Conservation (phyloP, 208 protist genomes). For the Wallacemonas sp. region DNA sequence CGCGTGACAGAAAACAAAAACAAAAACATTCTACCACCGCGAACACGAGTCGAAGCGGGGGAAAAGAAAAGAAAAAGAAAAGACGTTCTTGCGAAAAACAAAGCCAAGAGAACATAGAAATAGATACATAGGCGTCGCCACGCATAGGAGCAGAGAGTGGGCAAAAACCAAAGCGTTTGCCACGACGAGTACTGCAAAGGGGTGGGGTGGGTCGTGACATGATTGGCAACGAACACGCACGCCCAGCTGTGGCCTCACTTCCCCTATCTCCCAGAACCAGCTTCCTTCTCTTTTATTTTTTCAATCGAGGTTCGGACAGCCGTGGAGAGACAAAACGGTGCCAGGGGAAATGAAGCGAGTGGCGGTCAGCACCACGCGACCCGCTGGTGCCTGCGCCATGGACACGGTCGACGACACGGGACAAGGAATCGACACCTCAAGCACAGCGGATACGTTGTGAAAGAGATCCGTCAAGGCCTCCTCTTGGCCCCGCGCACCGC, state of each 20-base stretch:
- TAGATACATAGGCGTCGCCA: too few species aligned
- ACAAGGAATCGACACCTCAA: background rate
- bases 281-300: background rate
- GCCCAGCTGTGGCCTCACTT: background rate
- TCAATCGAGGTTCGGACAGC: background rate
- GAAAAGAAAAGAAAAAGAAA: background rate
- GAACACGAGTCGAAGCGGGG: too few species aligned
- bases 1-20: too few species aligned
- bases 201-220: too few species aligned
- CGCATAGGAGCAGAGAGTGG: too few species aligned
- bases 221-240: background rate
- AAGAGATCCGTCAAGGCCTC: background rate
- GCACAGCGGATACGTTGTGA: conserved; percentile 1
- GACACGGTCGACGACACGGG: too few species aligned
- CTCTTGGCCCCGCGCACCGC: background rate
- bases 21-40: too few species aligned
- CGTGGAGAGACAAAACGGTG: background rate
- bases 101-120: too few species aligned
- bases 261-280: background rate
- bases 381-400: too few species aligned
- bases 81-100: background rate
- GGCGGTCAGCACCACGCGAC: background rate
- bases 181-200: too few species aligned
- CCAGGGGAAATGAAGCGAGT: background rate
- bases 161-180: too few species aligned